Percentiles rank a stretch among this genome's conserved stretches.
Evolutionary conservation across 192 early-diverging fungal species (phyloP).

Genomic region (Entophlyctis helioformis): DNA sequence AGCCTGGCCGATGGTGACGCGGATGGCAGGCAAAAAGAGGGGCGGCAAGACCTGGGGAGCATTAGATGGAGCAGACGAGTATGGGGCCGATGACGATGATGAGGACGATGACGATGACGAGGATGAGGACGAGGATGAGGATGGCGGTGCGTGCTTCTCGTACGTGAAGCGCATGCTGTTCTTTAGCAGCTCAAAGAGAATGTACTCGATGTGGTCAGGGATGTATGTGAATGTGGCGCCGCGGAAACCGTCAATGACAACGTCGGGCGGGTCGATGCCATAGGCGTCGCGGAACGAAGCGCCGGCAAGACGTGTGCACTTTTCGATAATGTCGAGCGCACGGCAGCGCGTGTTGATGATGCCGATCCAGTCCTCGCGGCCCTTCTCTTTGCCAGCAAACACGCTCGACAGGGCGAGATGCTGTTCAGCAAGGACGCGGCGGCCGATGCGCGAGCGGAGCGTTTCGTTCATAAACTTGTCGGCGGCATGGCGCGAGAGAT

Average conservation of each 20-base stretch:
- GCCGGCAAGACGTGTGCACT: conserved; percentile 17
- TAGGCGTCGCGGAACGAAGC: conserved; percentile 33
- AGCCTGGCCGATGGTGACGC: conserved; percentile 70
- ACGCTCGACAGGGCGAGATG: conserved; percentile 66
- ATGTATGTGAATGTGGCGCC: conserved; percentile 82
- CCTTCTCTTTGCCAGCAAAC: conserved; percentile 35
- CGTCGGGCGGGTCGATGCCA: conserved; percentile 51
- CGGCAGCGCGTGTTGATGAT: conserved; percentile 59
- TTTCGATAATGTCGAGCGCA: conserved; percentile 38
- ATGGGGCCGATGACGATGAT: conserved; percentile 1
- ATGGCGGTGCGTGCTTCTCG: conserved; percentile 23
- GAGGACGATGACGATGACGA: too few relatives aligned
- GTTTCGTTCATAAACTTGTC: conserved; percentile 86
- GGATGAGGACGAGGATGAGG: too few relatives aligned
- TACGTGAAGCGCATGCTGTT: conserved; percentile 73
- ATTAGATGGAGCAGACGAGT: too few relatives aligned
- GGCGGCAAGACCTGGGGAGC: neutral
- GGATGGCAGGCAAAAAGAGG: conserved; percentile 60
- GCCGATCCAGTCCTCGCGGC: conserved; percentile 43
- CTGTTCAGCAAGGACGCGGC: conserved; percentile 86
- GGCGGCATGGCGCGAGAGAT: conserved; percentile 48
- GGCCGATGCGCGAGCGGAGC: conserved; percentile 76
- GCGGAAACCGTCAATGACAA: conserved; percentile 59
- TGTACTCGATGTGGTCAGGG: conserved; percentile 89
- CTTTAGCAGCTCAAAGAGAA: conserved; percentile 81